phyloP scores from a whole-genome alignment of 352 stramenopile genomes.

The Phytophthora europaea region DNA sequence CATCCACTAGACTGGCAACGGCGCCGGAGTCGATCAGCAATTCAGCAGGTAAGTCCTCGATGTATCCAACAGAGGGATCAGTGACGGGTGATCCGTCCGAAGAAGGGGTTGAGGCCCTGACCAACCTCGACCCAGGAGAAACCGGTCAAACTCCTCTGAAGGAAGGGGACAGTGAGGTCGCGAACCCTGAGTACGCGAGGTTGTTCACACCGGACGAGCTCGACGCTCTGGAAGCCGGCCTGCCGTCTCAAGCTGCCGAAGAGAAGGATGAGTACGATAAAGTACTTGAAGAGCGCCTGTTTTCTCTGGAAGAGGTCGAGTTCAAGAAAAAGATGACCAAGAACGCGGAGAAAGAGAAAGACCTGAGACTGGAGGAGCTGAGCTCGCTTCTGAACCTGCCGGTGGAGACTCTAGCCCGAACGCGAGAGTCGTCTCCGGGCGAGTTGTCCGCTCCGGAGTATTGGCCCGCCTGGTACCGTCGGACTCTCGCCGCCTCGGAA shows the following conservation, averaged over 20 bases:
- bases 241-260: background rate
- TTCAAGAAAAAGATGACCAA: background rate
- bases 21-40: slow-evolving; percentile 1
- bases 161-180: background rate
- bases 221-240: background rate
- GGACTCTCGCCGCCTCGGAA: background rate
- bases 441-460: background rate
- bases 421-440: background rate
- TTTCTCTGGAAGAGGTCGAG: background rate
- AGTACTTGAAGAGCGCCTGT: background rate
- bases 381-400: background rate
- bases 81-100: background rate
- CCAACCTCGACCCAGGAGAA: background rate
- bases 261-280: background rate
- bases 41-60: background rate
- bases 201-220: background rate
- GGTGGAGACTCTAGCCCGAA: background rate
- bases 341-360: background rate
- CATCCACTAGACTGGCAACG: background rate
- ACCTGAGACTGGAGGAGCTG: background rate
- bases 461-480: background rate
- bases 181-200: background rate
- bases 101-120: background rate
- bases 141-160: too few species aligned
- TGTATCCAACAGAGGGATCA: background rate